phyloP scores from a whole-genome alignment of 2,329 filamentous ascomycete species.

The Calonectria pseudoreteaudii region DNA sequence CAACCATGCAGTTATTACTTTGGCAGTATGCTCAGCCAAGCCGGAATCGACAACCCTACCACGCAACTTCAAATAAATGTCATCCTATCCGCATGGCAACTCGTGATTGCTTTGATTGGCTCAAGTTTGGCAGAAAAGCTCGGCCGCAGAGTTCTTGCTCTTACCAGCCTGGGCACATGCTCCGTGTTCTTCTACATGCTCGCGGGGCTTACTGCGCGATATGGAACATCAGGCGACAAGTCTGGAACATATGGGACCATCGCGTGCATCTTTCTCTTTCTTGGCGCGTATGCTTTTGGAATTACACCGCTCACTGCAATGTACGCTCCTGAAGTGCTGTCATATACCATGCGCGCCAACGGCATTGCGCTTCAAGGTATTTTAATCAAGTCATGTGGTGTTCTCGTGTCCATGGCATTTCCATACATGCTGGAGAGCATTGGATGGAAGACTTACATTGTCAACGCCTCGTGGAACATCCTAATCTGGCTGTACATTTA shows the following conservation, averaged over 20 bases:
- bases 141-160: conserved; percentile 15
- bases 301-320: background rate
- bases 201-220: background rate
- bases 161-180: background rate
- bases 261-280: background rate
- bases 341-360: conserved; percentile 1
- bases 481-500: background rate
- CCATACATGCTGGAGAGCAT: conserved; percentile 5
- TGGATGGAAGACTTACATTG: conserved; percentile 1
- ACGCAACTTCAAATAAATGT: conserved; percentile 53
- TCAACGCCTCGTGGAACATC: background rate
- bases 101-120: conserved; percentile 28
- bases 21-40: conserved; percentile 53
- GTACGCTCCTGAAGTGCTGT: background rate
- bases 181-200: background rate
- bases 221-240: background rate
- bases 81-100: conserved; percentile 34
- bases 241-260: background rate
- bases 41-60: conserved; percentile 54
- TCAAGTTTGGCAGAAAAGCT: conserved; percentile 27
- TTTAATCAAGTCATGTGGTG: background rate
- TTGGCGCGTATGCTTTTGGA: background rate
- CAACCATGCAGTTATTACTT: conserved; percentile 39
- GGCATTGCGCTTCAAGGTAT: background rate
- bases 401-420: background rate